Evolutionary conservation across 441 rosid species (phyloP).

Genomic region (Croton laevigatus): DNA sequence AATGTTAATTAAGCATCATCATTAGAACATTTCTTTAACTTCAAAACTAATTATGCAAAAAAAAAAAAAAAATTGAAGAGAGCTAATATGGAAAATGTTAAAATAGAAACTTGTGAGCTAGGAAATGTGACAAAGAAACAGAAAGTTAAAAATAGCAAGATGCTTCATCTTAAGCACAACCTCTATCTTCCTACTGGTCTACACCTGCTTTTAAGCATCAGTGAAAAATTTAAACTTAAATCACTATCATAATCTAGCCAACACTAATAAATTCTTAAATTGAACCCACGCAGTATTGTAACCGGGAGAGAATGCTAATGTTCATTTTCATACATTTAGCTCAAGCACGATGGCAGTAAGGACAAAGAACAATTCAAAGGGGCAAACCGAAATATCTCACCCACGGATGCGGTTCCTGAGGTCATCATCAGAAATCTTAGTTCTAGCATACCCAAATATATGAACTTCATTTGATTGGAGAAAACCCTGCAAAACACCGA

Average conservation of each 20-base stretch:
- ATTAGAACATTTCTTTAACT: constrained; percentile 13
- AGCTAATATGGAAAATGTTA: neutral
- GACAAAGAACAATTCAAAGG: constrained; percentile 9
- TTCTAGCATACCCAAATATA: constrained; percentile 96
- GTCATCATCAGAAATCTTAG: constrained; percentile 74
- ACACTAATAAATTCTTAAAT: neutral
- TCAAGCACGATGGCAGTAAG: constrained; percentile 1
- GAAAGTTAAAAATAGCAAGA: neutral
- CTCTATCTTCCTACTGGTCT: neutral
- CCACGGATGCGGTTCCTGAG: constrained; percentile 69
- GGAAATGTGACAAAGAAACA: neutral
- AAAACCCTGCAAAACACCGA: constrained; percentile 54
- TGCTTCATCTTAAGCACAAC: neutral
- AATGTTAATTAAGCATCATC: constrained; percentile 13
- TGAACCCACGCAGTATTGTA: neutral
- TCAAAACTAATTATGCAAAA: neutral
- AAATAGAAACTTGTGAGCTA: neutral
- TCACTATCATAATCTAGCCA: neutral
- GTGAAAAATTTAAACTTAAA: too few species aligned
- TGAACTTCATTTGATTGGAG: constrained; percentile 73
- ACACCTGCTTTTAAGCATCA: too few species aligned
- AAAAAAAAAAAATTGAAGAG: constrained; percentile 3
- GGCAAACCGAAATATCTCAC: constrained; percentile 37
- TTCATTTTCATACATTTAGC: neutral
- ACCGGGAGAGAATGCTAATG: neutral